Percentiles rank a stretch among this genome's conserved stretches.
Evolutionary conservation across 2,329 filamentous ascomycete genomes (phyloP).

Genomic region (Pestalotiopsis sp.): DNA sequence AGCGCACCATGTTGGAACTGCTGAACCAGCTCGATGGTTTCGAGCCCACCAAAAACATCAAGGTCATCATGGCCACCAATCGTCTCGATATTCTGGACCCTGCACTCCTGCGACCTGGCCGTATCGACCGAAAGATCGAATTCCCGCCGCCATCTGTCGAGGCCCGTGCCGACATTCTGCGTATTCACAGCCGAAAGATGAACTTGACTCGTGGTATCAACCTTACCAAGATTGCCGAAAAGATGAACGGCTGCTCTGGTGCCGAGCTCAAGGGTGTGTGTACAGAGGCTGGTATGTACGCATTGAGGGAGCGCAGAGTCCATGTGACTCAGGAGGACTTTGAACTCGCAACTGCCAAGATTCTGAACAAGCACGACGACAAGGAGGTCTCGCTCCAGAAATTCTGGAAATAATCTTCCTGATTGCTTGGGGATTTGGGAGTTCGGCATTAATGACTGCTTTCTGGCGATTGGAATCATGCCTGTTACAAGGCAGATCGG

Average conservation of each 20-base stretch:
- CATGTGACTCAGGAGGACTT: constrained; percentile 99
- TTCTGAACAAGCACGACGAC: constrained; percentile 99
- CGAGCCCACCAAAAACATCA: constrained; percentile 99
- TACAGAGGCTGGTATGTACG: constrained; percentile 98
- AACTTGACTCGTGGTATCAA: constrained; percentile 98
- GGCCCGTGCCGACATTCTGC: constrained; percentile 93
- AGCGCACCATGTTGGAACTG: constrained; percentile 97
- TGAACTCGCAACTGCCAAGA: constrained; percentile 97
- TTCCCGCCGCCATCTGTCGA: constrained; percentile 97
- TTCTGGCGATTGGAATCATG: neutral
- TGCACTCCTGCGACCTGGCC: constrained; percentile 89
- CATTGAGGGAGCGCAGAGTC: constrained; percentile 89
- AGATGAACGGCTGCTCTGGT: constrained; percentile 99
- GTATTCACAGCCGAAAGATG: constrained; percentile 98
- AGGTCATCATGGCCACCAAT: constrained; percentile 99
- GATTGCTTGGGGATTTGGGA: constrained; percentile 4
- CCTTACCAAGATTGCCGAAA: constrained; percentile 97
- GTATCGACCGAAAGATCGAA: constrained; percentile 98
- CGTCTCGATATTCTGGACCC: constrained; percentile 96
- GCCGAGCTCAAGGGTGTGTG: constrained; percentile 98
- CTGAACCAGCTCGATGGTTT: constrained; percentile 98
- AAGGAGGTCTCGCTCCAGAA: constrained; percentile 93
- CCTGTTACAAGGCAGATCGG: neutral
- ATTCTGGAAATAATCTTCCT: constrained; percentile 70
- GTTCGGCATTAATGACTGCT: constrained; percentile 11